Conservation (phyloP, 2,329 filamentous ascomycete genomes). For the Monilinia fructigena region DNA sequence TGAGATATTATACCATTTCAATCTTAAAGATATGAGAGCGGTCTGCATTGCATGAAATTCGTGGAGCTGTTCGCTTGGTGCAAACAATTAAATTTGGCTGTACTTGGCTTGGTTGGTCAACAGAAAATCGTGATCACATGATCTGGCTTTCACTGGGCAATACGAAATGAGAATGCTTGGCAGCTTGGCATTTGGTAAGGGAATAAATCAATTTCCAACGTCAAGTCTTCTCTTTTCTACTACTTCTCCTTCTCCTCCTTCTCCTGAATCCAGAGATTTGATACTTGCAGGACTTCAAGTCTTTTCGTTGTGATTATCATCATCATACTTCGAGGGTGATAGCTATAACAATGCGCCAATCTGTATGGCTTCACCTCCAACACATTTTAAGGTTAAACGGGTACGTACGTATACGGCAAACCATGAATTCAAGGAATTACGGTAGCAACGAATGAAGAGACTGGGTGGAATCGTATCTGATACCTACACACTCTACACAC, state of each 20-base stretch:
- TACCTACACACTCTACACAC: background rate
- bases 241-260: background rate
- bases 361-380: too few species aligned
- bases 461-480: background rate
- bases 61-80: slow-evolving; percentile 11
- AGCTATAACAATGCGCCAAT: background rate
- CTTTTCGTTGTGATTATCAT: background rate
- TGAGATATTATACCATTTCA: slow-evolving; percentile 7
- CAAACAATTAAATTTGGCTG: background rate
- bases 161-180: background rate
- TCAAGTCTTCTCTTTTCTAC: background rate
- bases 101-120: background rate
- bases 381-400: background rate
- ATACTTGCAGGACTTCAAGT: background rate
- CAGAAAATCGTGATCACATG: background rate
- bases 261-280: background rate
- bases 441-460: background rate
- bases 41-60: slow-evolving; percentile 17
- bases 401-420: background rate
- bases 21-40: slow-evolving; percentile 18
- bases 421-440: background rate
- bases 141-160: background rate
- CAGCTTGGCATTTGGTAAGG: slow-evolving; percentile 3
- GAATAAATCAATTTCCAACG: slow-evolving; percentile 9
- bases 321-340: background rate